Conservation (phyloP, 352 stramenopile species). For the Globisporangium barbulae region DNA sequence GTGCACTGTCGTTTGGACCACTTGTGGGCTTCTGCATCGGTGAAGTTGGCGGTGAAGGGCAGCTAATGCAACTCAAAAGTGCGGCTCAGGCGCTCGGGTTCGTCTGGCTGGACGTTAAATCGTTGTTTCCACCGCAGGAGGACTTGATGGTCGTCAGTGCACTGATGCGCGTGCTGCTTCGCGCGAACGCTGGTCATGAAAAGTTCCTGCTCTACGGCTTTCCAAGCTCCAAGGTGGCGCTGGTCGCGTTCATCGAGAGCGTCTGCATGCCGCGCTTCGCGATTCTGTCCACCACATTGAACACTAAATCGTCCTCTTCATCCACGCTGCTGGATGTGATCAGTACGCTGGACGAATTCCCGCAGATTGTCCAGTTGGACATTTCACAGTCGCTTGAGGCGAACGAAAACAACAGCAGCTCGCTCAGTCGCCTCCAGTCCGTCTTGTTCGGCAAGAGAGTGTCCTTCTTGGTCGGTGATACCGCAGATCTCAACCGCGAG, state of each 20-base stretch:
- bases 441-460: slow-evolving; percentile 35
- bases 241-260: slow-evolving; percentile 17
- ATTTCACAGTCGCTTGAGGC: slow-evolving; percentile 5
- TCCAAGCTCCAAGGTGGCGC: slow-evolving; percentile 19
- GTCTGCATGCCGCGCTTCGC: slow-evolving; percentile 23
- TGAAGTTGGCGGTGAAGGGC: not conserved
- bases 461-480: slow-evolving; percentile 27
- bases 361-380: slow-evolving; percentile 29
- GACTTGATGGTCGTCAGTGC: not conserved
- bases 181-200: slow-evolving; percentile 16
- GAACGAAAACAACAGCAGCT: not conserved
- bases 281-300: slow-evolving; percentile 16
- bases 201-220: slow-evolving; percentile 37
- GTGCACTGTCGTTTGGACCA: slow-evolving; percentile 15
- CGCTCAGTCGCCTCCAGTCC: slow-evolving; percentile 16
- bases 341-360: slow-evolving; percentile 20
- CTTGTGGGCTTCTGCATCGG: slow-evolving; percentile 32
- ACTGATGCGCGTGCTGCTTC: slow-evolving; percentile 25
- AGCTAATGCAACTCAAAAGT: not conserved
- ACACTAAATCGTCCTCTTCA: slow-evolving; percentile 5
- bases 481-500: slow-evolving; percentile 12
- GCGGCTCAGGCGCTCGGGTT: slow-evolving; percentile 18
- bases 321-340: slow-evolving; percentile 16
- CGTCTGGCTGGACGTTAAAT: slow-evolving; percentile 22
- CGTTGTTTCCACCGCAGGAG: not conserved